phyloP scores from a whole-genome alignment of 2,329 filamentous ascomycete species.

The Aspergillus glaucus region DNA sequence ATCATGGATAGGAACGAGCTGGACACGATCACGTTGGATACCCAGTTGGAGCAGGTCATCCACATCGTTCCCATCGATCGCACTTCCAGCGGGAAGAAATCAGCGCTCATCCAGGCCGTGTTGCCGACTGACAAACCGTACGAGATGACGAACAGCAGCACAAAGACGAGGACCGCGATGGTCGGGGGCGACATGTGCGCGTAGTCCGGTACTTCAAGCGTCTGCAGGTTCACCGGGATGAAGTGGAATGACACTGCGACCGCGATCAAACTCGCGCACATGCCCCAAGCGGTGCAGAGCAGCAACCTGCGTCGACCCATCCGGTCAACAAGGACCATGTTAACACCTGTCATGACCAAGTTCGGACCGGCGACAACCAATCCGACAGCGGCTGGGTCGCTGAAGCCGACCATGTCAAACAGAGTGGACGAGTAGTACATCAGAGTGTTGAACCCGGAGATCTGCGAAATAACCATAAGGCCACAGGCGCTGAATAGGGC shows the following conservation, averaged over 20 bases:
- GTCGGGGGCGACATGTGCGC: conserved; percentile 27
- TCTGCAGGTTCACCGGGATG: conserved; percentile 42
- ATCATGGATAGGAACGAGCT: conserved; percentile 48
- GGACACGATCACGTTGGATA: conserved; percentile 45
- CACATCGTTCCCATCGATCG: conserved; percentile 47
- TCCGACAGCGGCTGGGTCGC: conserved; percentile 44
- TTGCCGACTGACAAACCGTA: conserved; percentile 45
- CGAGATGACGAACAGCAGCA: conserved; percentile 42
- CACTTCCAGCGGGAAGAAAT: conserved; percentile 46
- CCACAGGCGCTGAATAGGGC: conserved; percentile 44
- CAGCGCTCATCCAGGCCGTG: conserved; percentile 45
- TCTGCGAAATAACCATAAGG: conserved; percentile 48
- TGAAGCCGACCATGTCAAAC: conserved; percentile 45
- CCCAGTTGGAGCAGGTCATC: conserved; percentile 44
- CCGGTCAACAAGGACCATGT: conserved; percentile 42
- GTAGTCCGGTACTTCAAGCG: conserved; percentile 20
- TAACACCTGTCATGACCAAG: conserved; percentile 47
- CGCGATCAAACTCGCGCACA: conserved; percentile 39
- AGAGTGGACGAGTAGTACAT: conserved; percentile 43
- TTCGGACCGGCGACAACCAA: conserved; percentile 27
- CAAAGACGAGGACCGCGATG: conserved; percentile 38
- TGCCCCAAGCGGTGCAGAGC: conserved; percentile 40
- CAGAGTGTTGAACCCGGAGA: conserved; percentile 43
- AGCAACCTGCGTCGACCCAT: conserved; percentile 43
- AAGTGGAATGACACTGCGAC: conserved; percentile 44